Evolutionary conservation across 768 basidiomycete genomes (phyloP).

Genomic region (Rhodocollybia butyracea): DNA sequence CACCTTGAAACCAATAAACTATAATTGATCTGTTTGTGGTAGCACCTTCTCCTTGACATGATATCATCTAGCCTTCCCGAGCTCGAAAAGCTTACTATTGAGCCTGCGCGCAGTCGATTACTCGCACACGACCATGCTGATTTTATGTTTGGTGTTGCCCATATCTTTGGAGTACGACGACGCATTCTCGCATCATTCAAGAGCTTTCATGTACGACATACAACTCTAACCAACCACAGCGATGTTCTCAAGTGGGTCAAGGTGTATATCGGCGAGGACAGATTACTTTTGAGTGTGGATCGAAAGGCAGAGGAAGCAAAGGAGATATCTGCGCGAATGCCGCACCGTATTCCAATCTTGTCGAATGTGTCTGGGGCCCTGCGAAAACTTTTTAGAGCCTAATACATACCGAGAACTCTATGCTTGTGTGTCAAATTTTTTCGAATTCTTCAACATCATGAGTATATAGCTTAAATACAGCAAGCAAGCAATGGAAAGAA

Average conservation of each 20-base stretch:
- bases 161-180: neutral
- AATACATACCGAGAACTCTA: too few species aligned
- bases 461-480: too few species aligned
- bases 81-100: neutral
- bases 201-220: neutral
- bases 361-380: too few species aligned
- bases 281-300: too few species aligned
- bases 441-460: too few species aligned
- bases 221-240: neutral
- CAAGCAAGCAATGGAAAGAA: too few species aligned
- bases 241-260: constrained; percentile 3
- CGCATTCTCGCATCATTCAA: neutral
- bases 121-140: neutral
- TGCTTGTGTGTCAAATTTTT: too few species aligned
- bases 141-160: neutral
- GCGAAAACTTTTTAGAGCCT: too few species aligned
- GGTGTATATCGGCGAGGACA: constrained; percentile 1
- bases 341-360: too few species aligned
- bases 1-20: neutral
- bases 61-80: neutral
- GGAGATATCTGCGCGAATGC: too few species aligned
- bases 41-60: constrained; percentile 1
- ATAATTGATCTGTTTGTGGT: neutral
- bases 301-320: too few species aligned
- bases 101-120: neutral